phyloP scores from a whole-genome alignment of 2,329 filamentous ascomycete genomes.

The Pseudogymnoascus sp. region DNA sequence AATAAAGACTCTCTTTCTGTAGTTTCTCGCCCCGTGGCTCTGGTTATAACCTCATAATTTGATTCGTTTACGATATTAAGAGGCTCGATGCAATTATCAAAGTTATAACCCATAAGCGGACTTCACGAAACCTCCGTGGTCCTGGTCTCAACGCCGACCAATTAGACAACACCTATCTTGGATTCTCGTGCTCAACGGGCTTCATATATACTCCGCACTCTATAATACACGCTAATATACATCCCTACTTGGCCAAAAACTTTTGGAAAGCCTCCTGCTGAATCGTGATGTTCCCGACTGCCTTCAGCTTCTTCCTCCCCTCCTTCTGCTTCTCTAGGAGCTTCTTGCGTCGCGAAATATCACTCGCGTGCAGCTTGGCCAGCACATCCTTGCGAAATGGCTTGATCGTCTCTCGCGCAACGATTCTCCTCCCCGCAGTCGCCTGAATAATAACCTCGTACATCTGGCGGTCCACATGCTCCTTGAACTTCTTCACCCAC shows the following conservation, averaged over 20 bases:
- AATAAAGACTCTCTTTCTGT: not conserved
- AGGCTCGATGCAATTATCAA: too few species aligned
- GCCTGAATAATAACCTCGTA: slow-evolving; percentile 96
- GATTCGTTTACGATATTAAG: too few species aligned
- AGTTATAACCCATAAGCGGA: too few species aligned
- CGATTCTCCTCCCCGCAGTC: slow-evolving; percentile 69
- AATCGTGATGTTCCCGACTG: slow-evolving; percentile 88
- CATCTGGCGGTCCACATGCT: slow-evolving; percentile 94
- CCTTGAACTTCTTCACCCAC: slow-evolving; percentile 95
- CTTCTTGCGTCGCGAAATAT: slow-evolving; percentile 75
- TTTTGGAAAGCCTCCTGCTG: slow-evolving; percentile 93
- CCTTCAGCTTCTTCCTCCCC: slow-evolving; percentile 76
- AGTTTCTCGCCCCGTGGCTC: not conserved
- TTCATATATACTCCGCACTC: not conserved
- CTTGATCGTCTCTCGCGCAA: slow-evolving; percentile 91
- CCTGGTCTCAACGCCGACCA: not conserved
- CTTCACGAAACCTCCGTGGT: not conserved
- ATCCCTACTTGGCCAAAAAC: slow-evolving; percentile 69
- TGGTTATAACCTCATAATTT: too few species aligned
- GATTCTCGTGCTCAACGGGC: not conserved
- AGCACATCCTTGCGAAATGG: slow-evolving; percentile 94
- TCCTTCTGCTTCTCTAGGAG: slow-evolving; percentile 95
- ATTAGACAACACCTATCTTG: too few species aligned
- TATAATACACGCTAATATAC: not conserved
- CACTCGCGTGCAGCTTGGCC: slow-evolving; percentile 85